These are phyloP conservation scores for Sherardia arvensis DNA, from an alignment of 257 asterid species.

Conservation along the genomic window DNA sequence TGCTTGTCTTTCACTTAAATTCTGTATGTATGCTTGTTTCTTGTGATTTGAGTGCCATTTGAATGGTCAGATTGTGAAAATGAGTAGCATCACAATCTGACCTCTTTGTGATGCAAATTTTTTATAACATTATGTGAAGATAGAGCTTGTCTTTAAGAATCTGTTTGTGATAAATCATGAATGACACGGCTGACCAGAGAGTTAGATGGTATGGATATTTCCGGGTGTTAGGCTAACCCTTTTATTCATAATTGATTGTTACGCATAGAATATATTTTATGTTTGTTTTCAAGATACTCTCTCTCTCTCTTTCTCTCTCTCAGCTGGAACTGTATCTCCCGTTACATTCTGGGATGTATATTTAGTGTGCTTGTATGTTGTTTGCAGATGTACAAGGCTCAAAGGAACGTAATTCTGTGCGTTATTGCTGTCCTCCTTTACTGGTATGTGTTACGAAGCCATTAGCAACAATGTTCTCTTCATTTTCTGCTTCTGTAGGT, in stretches of 20 bases:
- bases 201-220: neutral
- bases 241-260: neutral
- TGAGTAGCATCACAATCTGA: neutral
- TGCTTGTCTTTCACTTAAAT: neutral
- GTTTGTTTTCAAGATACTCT: neutral
- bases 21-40: neutral
- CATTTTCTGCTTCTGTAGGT: neutral
- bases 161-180: neutral
- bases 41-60: neutral
- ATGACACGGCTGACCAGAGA: neutral
- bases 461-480: neutral
- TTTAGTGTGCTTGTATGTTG: conserved; percentile 3
- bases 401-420: conserved; percentile 69
- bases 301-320: neutral
- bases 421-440: conserved; percentile 61
- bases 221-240: neutral
- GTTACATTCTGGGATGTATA: conserved; percentile 1
- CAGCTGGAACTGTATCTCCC: neutral
- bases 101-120: neutral
- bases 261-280: too few relatives aligned
- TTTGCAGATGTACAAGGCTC: conserved; percentile 77
- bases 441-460: conserved; percentile 33
- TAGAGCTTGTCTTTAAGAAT: neutral
- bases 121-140: neutral
- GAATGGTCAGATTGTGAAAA: too few relatives aligned